Conservation (phyloP, 2,329 filamentous ascomycete species). For the Alternaria infectoria region DNA sequence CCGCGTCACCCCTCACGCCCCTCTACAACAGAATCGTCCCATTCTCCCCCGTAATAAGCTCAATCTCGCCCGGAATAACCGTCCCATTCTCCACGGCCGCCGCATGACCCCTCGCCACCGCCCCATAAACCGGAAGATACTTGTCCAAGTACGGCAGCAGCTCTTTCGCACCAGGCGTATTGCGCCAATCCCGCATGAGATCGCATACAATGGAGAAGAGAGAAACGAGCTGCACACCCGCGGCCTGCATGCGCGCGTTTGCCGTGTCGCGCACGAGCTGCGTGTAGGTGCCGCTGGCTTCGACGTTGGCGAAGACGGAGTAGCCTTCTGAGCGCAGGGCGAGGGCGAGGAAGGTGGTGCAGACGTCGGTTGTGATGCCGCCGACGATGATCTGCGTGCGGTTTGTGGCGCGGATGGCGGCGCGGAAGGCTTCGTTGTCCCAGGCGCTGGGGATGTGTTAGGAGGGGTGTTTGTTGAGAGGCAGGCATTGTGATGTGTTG, state of each 20-base stretch:
- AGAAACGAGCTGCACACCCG: constrained; percentile 69
- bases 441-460: constrained; percentile 59
- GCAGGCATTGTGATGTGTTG: not conserved
- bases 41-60: constrained; percentile 27
- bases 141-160: constrained; percentile 69
- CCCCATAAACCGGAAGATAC: constrained; percentile 70
- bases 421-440: constrained; percentile 74
- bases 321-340: constrained; percentile 74
- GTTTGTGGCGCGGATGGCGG: constrained; percentile 68
- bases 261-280: constrained; percentile 66
- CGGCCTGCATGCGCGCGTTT: constrained; percentile 70
- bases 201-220: constrained; percentile 70
- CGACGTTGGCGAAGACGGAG: constrained; percentile 74
- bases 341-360: constrained; percentile 76
- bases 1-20: not conserved
- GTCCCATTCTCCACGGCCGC: constrained; percentile 67
- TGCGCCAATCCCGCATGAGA: constrained; percentile 74
- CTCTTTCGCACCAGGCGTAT: constrained; percentile 58
- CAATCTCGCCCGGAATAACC: constrained; percentile 61
- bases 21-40: constrained; percentile 16
- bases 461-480: not conserved
- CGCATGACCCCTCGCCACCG: constrained; percentile 66
- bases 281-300: constrained; percentile 72
- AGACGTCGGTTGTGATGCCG: constrained; percentile 77
- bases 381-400: constrained; percentile 74